Conservation (phyloP, 1,139 yeast species). For the Candida frijolesensis region DNA sequence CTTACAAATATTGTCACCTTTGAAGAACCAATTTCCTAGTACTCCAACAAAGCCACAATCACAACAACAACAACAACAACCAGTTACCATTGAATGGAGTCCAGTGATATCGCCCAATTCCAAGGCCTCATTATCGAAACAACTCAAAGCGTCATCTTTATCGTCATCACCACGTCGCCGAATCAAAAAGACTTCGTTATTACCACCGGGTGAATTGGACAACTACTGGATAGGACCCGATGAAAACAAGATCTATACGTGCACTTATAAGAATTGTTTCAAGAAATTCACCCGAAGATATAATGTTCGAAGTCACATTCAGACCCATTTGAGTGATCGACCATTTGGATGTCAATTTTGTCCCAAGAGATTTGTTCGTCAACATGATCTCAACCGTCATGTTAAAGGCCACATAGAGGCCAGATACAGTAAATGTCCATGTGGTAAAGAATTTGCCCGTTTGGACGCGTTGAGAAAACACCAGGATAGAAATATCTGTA, state of each 20-base stretch:
- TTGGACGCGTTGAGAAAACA: conserved; percentile 89
- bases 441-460: conserved; percentile 90
- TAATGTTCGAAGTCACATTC: conserved; percentile 95
- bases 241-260: conserved; percentile 64
- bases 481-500: conserved; percentile 73
- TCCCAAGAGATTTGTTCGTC: conserved; percentile 77
- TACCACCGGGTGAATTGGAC: conserved; percentile 91
- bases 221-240: conserved; percentile 81
- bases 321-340: conserved; percentile 92
- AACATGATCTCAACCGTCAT: conserved; percentile 92
- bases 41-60: conserved; percentile 31
- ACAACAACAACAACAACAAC: conserved; percentile 3
- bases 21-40: conserved; percentile 30
- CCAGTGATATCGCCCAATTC: conserved; percentile 53
- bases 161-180: conserved; percentile 45
- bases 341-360: conserved; percentile 72
- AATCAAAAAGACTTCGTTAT: conserved; percentile 64
- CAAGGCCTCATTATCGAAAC: conserved; percentile 36
- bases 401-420: conserved; percentile 83
- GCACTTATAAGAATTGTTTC: conserved; percentile 79
- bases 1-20: conserved; percentile 41
- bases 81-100: conserved; percentile 48
- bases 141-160: conserved; percentile 43
- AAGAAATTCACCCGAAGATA: conserved; percentile 86
- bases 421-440: conserved; percentile 71